phyloP scores from a whole-genome alignment of 306 rosid genomes.

The Trifolium dubium region DNA sequence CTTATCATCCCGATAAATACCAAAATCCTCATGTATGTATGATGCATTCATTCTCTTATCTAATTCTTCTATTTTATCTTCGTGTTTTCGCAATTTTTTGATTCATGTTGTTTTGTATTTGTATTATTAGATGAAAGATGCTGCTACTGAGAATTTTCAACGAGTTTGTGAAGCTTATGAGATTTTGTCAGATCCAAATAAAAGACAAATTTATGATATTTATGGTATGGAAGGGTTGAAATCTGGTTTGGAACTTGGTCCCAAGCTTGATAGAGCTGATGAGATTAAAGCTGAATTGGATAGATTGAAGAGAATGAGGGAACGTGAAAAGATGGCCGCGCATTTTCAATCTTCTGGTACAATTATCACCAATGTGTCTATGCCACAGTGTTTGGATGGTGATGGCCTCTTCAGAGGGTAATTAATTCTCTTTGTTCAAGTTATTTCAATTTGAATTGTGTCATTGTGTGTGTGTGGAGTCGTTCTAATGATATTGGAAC shows the following conservation, averaged over 20 bases:
- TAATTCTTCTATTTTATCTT: background rate
- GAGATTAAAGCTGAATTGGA: conserved; percentile 87
- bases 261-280: conserved; percentile 71
- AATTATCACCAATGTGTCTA: conserved; percentile 73
- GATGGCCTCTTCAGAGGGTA: conserved; percentile 87
- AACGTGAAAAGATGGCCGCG: conserved; percentile 60
- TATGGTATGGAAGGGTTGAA: conserved; percentile 94
- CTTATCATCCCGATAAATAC: conserved; percentile 91
- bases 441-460: background rate
- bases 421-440: conserved; percentile 2
- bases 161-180: conserved; percentile 92
- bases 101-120: conserved; percentile 21
- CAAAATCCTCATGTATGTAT: conserved; percentile 76
- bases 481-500: conserved; percentile 12
- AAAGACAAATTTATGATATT: conserved; percentile 85
- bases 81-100: conserved; percentile 14
- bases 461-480: background rate
- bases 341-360: conserved; percentile 83
- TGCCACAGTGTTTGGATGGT: conserved; percentile 71
- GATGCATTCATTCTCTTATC: background rate
- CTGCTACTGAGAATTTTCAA: conserved; percentile 89
- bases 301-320: conserved; percentile 65
- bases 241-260: conserved; percentile 90
- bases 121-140: conserved; percentile 75
- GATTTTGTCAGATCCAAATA: conserved; percentile 77